These are phyloP conservation scores for Metahyphopichia silvanorum DNA, from an alignment of 805 yeast genomes.

Conservation along the genomic window DNA sequence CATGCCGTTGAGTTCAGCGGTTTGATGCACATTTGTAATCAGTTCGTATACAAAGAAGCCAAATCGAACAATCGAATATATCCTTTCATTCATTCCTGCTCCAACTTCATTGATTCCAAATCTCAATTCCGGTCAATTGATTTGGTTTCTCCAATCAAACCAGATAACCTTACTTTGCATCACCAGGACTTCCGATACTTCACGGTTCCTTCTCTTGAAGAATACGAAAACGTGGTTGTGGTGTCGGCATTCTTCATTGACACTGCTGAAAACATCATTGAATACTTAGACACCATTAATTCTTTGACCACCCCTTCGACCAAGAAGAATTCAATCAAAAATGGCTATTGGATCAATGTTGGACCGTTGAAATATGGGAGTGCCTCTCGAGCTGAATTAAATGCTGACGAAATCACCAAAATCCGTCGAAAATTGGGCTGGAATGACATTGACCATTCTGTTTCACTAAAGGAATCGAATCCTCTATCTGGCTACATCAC, in stretches of 20 bases:
- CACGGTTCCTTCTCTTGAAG: conserved; percentile 17
- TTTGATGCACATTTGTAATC: conserved; percentile 69
- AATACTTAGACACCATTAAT: conserved; percentile 66
- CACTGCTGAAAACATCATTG: conserved; percentile 84
- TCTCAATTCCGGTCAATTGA: conserved; percentile 50
- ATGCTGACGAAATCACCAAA: conserved; percentile 61
- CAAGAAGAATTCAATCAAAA: conserved; percentile 16
- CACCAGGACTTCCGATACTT: conserved; percentile 67
- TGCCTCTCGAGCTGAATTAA: conserved; percentile 72
- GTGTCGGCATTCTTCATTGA: conserved; percentile 80
- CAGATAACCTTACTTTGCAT: conserved; percentile 45
- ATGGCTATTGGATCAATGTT: conserved; percentile 78
- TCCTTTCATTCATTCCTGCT: conserved; percentile 63
- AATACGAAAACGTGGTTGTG: conserved; percentile 49
- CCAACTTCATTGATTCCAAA: conserved; percentile 51
- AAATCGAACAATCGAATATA: conserved; percentile 17
- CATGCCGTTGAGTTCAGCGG: conserved; percentile 76
- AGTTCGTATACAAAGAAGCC: conserved; percentile 44
- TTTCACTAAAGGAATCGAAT: conserved; percentile 12
- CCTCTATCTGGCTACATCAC: conserved; percentile 60
- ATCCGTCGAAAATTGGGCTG: conserved; percentile 63
- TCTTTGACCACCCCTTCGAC: conserved; percentile 7
- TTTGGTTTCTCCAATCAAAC: conserved; percentile 32
- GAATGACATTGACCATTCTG: conserved; percentile 24
- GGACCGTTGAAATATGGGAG: conserved; percentile 95